phyloP scores from a whole-genome alignment of 1,284 basidiomycete species.

The Irpex rosettiformis region DNA sequence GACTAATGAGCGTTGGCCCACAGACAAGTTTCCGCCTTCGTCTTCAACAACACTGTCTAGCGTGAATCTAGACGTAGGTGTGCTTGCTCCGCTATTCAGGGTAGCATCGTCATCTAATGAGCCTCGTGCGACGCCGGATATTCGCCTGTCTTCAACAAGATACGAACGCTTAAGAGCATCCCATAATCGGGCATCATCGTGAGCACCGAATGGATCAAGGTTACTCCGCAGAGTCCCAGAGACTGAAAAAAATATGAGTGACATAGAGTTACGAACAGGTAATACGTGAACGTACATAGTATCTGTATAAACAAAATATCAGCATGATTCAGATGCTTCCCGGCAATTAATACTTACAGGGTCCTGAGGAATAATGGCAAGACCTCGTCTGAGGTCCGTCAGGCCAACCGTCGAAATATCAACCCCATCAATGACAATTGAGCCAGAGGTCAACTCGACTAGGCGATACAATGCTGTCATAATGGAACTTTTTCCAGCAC shows the following conservation, averaged over 20 bases:
- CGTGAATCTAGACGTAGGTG: slow-evolving; percentile 45
- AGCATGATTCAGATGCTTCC: not conserved
- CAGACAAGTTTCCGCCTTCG: slow-evolving; percentile 75
- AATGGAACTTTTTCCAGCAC: slow-evolving; percentile 74
- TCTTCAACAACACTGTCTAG: slow-evolving; percentile 82
- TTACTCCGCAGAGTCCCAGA: slow-evolving; percentile 82
- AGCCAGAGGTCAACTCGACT: slow-evolving; percentile 64
- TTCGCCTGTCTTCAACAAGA: slow-evolving; percentile 50
- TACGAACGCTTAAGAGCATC: slow-evolving; percentile 80
- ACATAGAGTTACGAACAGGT: not conserved
- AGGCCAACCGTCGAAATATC: slow-evolving; percentile 69
- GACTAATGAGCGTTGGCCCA: slow-evolving; percentile 63
- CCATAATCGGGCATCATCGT: slow-evolving; percentile 78
- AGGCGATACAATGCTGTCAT: slow-evolving; percentile 39
- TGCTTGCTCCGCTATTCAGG: slow-evolving; percentile 16
- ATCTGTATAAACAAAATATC: not conserved
- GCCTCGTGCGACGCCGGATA: slow-evolving; percentile 16
- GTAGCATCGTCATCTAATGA: slow-evolving; percentile 19
- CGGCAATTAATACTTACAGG: slow-evolving; percentile 28
- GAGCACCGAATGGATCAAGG: slow-evolving; percentile 76
- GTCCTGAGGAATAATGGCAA: slow-evolving; percentile 90
- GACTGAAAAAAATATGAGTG: slow-evolving; percentile 17
- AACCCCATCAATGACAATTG: slow-evolving; percentile 61
- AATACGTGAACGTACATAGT: not conserved
- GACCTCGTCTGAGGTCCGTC: slow-evolving; percentile 54